These are phyloP conservation scores for Chytriomyces hyalinus DNA, from an alignment of 192 early-diverging fungal genomes.

Conservation along the genomic window DNA sequence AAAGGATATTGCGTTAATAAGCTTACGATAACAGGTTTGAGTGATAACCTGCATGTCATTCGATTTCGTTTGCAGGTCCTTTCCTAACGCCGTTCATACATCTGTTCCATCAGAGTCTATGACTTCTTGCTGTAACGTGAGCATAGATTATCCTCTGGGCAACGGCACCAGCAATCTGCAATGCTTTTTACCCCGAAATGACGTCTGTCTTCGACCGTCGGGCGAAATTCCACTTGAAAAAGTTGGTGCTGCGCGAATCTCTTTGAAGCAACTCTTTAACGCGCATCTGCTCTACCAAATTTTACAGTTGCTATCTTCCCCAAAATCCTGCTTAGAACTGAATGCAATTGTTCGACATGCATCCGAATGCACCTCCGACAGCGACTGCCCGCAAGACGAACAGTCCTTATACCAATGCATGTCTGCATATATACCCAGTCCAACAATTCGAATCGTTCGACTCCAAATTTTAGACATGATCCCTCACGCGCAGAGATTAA, in stretches of 20 bases:
- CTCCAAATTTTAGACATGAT: constrained; percentile 55
- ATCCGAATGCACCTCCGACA: constrained; percentile 45
- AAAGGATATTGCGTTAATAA: constrained; percentile 56
- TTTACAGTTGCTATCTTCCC: constrained; percentile 12
- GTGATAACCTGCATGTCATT: not conserved
- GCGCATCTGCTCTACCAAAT: not conserved
- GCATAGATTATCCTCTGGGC: constrained; percentile 59
- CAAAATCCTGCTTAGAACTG: constrained; percentile 28
- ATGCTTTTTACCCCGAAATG: constrained; percentile 55
- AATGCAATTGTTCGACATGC: constrained; percentile 14
- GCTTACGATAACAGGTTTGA: constrained; percentile 5
- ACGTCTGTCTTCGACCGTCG: not conserved
- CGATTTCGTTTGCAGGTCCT: not conserved
- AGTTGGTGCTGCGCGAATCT: not conserved
- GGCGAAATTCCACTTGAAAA: constrained; percentile 14
- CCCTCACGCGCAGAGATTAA: no score
- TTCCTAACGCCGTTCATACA: not conserved
- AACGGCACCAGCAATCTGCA: constrained; percentile 45
- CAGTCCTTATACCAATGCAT: constrained; percentile 49
- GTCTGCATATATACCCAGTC: constrained; percentile 58
- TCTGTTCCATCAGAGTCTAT: constrained; percentile 19
- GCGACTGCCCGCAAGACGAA: constrained; percentile 34
- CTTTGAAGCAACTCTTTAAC: not conserved
- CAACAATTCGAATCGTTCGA: constrained; percentile 54
- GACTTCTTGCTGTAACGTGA: constrained; percentile 64